Percentiles rank a stretch among this genome's conserved stretches.
phyloP scores from a whole-genome alignment of 148 eudicot species.

The Rhododendron kiyosumense region DNA sequence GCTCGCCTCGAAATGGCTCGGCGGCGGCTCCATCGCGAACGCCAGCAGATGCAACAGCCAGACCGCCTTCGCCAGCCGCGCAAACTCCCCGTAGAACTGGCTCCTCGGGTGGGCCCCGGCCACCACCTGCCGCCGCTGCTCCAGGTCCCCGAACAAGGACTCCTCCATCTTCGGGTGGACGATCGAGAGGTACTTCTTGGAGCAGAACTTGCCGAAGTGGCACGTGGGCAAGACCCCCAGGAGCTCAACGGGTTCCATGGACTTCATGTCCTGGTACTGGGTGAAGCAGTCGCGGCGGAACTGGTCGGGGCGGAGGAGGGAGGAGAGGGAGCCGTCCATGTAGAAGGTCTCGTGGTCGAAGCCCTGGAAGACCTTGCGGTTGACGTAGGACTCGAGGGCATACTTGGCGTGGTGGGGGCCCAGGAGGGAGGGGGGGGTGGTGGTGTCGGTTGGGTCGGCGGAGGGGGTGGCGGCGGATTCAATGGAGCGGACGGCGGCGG shows the following conservation, averaged over 20 bases:
- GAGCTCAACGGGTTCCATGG: slow-evolving; percentile 91
- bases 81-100: slow-evolving; percentile 69
- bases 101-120: slow-evolving; percentile 81
- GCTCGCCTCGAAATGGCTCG: slow-evolving; percentile 91
- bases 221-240: slow-evolving; percentile 81
- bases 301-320: slow-evolving; percentile 78
- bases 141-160: slow-evolving; percentile 79
- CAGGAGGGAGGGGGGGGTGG: slow-evolving; percentile 16
- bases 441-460: slow-evolving; percentile 8
- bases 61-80: slow-evolving; percentile 73
- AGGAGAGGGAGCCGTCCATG: slow-evolving; percentile 90
- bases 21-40: slow-evolving; percentile 79
- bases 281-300: slow-evolving; percentile 79
- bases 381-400: slow-evolving; percentile 83
- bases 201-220: slow-evolving; percentile 75
- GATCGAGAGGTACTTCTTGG: slow-evolving; percentile 75
- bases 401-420: slow-evolving; percentile 63
- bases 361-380: slow-evolving; percentile 79
- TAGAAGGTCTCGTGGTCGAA: slow-evolving; percentile 98
- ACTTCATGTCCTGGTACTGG: slow-evolving; percentile 81
- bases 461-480: slow-evolving; percentile 48
- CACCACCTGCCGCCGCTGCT: slow-evolving; percentile 68
- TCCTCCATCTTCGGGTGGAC: slow-evolving; percentile 97
- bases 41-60: slow-evolving; percentile 96
- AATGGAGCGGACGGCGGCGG: slow-evolving; percentile 83